Evolutionary conservation across 78 protist genomes (phyloP), one percentile per base, ranked within the genome.

Genomic region (Dictyostelium brefeldianum): DNA sequence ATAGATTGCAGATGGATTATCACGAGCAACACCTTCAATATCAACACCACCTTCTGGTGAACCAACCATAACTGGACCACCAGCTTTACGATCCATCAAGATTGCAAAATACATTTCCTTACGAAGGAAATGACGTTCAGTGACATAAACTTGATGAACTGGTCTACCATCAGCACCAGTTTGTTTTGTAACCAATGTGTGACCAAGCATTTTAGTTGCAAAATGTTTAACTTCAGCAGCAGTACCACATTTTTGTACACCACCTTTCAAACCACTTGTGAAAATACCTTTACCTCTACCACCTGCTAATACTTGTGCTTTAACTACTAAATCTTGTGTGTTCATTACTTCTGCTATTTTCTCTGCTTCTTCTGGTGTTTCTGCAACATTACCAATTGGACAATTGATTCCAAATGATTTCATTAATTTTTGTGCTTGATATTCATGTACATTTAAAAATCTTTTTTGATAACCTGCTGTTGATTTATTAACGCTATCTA

Each of bases 251-350:
- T 96, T 31, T 82, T 96, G 97, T 11, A 98, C 98, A n/a, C 99
- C 99, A 51, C 99, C 99, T 94, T 97, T 69, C 89, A 98, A 89
- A 18, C 56, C 56, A 17, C 99, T 99, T 25, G 54, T 95, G 92
- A 99, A 98, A 31, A 79, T 53, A 46, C 99, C 99, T 71, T 92
- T 91, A 9, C 99, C 99, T 20, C 99, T 96, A 48, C 99, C 99
- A 22, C 99, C 99, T 10, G 99, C 99, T 3, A 94, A 96, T 17
- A 98, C 74, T 94, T 98, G 99, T n/a, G 98, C 95, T 94, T 98
- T 98, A 78, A 98, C 91, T 25, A 98, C 97, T 5, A 91, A 17
- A 36, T 96, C 94, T 47, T 89, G 91, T 69, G 92, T 64, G 47
- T 79, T 77, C 50, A 92, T 31, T 14, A 80, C 78, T 51, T 92